Evolutionary conservation across 805 yeast species (phyloP), one percentile per base, ranked within the genome.

Genomic region (Candida dendrica): DNA sequence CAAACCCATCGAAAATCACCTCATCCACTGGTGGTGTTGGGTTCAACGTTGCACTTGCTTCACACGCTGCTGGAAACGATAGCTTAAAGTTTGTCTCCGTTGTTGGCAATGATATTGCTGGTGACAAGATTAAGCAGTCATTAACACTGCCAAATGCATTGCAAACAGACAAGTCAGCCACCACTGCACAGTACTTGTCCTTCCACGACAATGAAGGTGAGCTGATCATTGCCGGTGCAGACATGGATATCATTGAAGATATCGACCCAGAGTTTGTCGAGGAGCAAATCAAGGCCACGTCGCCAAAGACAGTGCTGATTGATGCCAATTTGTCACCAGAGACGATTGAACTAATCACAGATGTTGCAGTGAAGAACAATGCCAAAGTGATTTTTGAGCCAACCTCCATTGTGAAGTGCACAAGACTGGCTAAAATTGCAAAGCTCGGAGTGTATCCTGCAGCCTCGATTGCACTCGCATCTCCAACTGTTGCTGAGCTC

Each of bases 11-110:
- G 0, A 55, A 52, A 0, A 69, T 76, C 6, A 51, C 60, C 1
- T 69, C 79, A 3, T 68, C 82, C 0, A 57, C 86, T 8, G 96
- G 96, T 1, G 96, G 96, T 1, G 95, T 88, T 2, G 96, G 88
- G 0, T 80, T 74, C 57, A 88, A 89, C 52, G 79, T 88, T 14
- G 79, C 86, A 0, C 53, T 74, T n/a, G 91, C 93, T 0, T 67
- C 83, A 3, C 53, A 60, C 16, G 72, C 68, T 45, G 47, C 52
- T 3, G 61, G 55, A 24, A 56, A 46, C 39, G 50, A 48, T 3
- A 52, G 56, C 0, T 49, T 65, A 1, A 63, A 73, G 18, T 67
- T 86, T 27, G 60, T 87, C 0, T 76, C 89, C 0, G 68, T 72
- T 5, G 67, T 86, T 6, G 88, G 86, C 3, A 53, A 68, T n/a